Conservation (phyloP, 2,329 filamentous ascomycete species). For the Macrophomina tecta region DNA sequence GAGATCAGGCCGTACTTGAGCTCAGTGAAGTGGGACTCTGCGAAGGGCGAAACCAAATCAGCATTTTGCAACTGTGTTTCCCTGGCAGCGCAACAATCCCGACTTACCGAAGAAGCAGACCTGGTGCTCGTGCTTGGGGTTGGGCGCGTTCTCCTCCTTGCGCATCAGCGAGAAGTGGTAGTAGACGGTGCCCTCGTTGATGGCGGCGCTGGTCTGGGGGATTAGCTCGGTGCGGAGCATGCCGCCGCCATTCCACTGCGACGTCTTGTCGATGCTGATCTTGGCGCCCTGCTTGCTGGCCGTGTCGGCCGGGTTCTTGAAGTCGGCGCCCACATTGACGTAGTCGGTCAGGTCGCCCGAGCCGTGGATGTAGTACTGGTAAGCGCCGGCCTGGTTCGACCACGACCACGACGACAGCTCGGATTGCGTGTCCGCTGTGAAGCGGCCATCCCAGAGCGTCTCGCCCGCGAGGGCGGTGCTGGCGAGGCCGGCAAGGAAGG, state of each 20-base stretch:
- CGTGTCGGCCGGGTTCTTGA: constrained; percentile 70
- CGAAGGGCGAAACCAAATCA: too few species aligned
- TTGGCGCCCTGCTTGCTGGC: constrained; percentile 70
- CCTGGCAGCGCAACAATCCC: not conserved
- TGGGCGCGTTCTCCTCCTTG: constrained; percentile 64
- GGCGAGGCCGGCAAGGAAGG: constrained; percentile 13
- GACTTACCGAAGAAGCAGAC: constrained; percentile 51
- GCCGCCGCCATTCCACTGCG: constrained; percentile 74
- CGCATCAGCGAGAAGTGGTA: constrained; percentile 76
- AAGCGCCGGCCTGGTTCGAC: constrained; percentile 71
- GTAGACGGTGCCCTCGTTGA: constrained; percentile 69
- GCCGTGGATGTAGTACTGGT: constrained; percentile 80
- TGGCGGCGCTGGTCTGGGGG: constrained; percentile 69
- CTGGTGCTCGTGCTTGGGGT: constrained; percentile 70
- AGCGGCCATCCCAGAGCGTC: constrained; percentile 67
- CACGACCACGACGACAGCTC: constrained; percentile 65
- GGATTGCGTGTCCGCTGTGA: constrained; percentile 64
- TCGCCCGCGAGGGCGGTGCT: constrained; percentile 19
- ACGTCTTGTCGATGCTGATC: constrained; percentile 68
- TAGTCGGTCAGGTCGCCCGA: constrained; percentile 62
- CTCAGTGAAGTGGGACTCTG: constrained; percentile 75
- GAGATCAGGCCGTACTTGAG: constrained; percentile 70
- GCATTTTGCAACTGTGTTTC: too few species aligned
- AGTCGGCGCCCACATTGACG: constrained; percentile 64
- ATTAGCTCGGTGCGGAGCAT: constrained; percentile 79